Percentiles rank a stretch among this genome's conserved stretches.
phyloP scores from a whole-genome alignment of 805 yeast species.

The Wickerhamiella brachini region DNA sequence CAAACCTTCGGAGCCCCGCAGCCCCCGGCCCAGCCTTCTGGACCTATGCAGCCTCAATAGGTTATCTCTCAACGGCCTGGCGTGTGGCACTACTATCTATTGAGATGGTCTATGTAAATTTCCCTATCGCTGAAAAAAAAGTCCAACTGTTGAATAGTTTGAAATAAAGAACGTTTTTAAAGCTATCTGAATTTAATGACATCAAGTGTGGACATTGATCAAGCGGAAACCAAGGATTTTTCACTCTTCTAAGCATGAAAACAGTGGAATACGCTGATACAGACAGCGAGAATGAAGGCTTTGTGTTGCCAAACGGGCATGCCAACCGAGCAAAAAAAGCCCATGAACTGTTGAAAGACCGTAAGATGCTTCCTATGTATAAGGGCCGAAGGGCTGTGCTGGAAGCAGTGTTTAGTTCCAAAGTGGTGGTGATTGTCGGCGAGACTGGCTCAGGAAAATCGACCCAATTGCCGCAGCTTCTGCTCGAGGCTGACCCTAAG shows the following conservation, averaged over 20 bases:
- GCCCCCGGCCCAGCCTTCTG: neutral
- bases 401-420: conserved; percentile 37
- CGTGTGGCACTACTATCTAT: too few relatives aligned
- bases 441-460: conserved; percentile 98
- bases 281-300: conserved; percentile 7
- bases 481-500: conserved; percentile 33
- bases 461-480: conserved; percentile 87
- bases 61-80: too few relatives aligned
- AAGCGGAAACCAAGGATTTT: too few relatives aligned
- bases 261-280: conserved; percentile 11
- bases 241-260: conserved; percentile 1
- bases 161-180: too few relatives aligned
- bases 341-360: conserved; percentile 31
- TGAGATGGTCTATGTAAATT: too few relatives aligned
- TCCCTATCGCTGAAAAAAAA: too few relatives aligned
- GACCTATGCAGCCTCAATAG: neutral
- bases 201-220: too few relatives aligned
- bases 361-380: conserved; percentile 62
- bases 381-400: conserved; percentile 53
- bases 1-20: neutral
- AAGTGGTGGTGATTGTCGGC: conserved; percentile 75
- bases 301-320: neutral
- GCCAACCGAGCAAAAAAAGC: neutral
- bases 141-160: too few relatives aligned
- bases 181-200: too few relatives aligned